Conservation (phyloP, 2,329 filamentous ascomycete species). For the Alternaria ethzedia region DNA sequence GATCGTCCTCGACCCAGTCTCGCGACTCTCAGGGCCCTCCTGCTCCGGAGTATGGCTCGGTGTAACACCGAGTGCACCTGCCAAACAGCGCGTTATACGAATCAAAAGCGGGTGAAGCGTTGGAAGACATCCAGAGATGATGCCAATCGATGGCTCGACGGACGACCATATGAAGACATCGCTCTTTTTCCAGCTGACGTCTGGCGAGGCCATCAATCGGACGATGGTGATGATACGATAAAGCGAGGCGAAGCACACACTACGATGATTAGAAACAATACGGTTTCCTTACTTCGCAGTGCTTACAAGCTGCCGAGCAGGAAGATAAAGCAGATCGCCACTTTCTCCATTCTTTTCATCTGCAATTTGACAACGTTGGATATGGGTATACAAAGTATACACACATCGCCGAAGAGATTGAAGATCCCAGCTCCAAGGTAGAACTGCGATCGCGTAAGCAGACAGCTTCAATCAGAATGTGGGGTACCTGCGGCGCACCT, state of each 20-base stretch:
- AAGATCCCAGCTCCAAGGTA: not conserved
- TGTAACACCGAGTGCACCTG: not conserved
- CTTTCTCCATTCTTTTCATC: constrained; percentile 26
- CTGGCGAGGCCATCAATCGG: constrained; percentile 18
- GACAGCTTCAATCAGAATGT: not conserved
- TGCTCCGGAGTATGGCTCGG: not conserved
- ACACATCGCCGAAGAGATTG: not conserved
- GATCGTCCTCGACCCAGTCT: not conserved
- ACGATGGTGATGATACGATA: constrained; percentile 34
- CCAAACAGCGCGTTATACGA: not conserved
- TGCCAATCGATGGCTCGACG: constrained; percentile 33
- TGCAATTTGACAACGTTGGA: constrained; percentile 14
- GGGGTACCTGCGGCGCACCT: not conserved
- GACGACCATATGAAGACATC: constrained; percentile 36
- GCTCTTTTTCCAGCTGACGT: constrained; percentile 35
- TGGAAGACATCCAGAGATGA: constrained; percentile 25
- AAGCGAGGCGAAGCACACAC: constrained; percentile 28
- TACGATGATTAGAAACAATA: not conserved
- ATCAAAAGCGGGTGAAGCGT: not conserved
- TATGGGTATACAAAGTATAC: constrained; percentile 13
- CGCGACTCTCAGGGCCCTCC: not conserved
- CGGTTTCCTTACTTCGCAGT: not conserved
- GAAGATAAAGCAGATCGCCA: constrained; percentile 31
- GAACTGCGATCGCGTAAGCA: not conserved
- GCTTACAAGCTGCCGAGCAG: constrained; percentile 31